These are phyloP conservation scores for Fusarium sp. DNA, from an alignment of 2,329 filamentous ascomycete genomes.

Conservation along the genomic window DNA sequence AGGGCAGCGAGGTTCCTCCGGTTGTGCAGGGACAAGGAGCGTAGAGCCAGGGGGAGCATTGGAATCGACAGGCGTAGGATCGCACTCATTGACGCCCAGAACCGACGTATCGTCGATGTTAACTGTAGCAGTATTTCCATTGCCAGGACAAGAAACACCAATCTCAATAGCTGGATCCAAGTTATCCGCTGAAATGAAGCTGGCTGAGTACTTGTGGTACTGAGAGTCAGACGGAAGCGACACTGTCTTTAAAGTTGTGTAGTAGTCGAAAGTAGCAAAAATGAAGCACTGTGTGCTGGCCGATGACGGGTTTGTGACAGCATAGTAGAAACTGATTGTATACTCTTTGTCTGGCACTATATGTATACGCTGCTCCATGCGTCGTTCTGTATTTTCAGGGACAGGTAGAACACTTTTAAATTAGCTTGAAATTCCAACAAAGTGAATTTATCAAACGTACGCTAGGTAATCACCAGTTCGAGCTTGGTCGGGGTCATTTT, in stretches of 20 bases:
- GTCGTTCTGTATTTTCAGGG: background rate
- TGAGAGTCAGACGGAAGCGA: background rate
- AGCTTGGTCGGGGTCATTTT: fast-evolving
- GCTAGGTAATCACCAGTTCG: background rate
- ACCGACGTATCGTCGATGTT: constrained; percentile 3
- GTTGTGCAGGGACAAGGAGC: background rate
- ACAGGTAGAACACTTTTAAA: background rate
- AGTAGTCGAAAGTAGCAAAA: constrained; percentile 16
- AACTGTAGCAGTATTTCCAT: background rate
- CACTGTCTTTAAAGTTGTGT: background rate
- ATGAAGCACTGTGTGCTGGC: background rate
- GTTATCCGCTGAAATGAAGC: constrained; percentile 12
- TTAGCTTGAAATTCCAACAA: background rate
- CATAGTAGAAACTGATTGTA: constrained; percentile 5
- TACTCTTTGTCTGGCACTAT: background rate
- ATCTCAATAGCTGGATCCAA: constrained; percentile 9
- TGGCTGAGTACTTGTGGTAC: background rate
- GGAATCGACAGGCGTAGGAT: background rate
- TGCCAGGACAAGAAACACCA: background rate
- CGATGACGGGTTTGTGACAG: background rate
- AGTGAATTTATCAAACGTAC: background rate
- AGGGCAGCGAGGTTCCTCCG: background rate
- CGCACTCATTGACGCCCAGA: background rate
- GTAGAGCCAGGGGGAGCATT: background rate
- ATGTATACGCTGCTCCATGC: constrained; percentile 12